These are phyloP conservation scores for Escovopsis weberi DNA, from an alignment of 2,329 filamentous ascomycete species.

Conservation along the genomic window DNA sequence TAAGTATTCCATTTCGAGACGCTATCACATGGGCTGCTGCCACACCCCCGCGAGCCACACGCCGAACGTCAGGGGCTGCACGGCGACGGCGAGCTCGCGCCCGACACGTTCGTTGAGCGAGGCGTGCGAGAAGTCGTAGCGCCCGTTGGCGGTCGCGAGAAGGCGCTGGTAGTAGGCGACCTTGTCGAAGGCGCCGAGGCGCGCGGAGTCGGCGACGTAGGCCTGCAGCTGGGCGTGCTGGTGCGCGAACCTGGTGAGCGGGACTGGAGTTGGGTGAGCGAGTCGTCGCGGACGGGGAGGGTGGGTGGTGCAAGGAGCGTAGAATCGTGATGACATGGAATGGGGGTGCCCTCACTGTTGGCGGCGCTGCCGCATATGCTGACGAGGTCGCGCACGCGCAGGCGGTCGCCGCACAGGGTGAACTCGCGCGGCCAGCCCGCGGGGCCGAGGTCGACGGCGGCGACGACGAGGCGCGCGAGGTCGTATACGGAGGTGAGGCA, in stretches of 20 bases:
- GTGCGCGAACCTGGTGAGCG: conserved; percentile 23
- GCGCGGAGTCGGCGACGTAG: conserved; percentile 26
- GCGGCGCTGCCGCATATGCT: conserved; percentile 32
- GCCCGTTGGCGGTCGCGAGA: conserved; percentile 51
- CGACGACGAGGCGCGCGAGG: conserved; percentile 54
- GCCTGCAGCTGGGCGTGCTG: conserved; percentile 26
- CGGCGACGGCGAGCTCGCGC: conserved; percentile 18
- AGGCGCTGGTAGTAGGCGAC: conserved; percentile 45
- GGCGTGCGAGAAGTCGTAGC: conserved; percentile 47
- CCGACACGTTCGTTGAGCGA: conserved; percentile 42
- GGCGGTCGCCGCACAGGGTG: conserved; percentile 51
- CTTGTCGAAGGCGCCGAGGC: conserved; percentile 32
- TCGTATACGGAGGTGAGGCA: conserved; percentile 58
- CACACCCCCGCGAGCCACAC: conserved; percentile 32
- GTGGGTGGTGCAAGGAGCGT: too few relatives aligned
- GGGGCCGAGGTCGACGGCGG: conserved; percentile 48
- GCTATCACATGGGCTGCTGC: conserved; percentile 6
- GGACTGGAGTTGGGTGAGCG: conserved; percentile 14
- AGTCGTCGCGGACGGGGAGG: too few relatives aligned
- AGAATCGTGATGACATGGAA: too few relatives aligned
- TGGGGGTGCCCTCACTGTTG: conserved; percentile 25
- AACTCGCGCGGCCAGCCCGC: conserved; percentile 54
- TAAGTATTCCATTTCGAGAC: not conserved
- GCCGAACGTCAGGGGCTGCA: conserved; percentile 36
- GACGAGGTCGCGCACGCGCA: conserved; percentile 46